phyloP scores from a whole-genome alignment of 768 basidiomycete species.

The Russula foetens region DNA sequence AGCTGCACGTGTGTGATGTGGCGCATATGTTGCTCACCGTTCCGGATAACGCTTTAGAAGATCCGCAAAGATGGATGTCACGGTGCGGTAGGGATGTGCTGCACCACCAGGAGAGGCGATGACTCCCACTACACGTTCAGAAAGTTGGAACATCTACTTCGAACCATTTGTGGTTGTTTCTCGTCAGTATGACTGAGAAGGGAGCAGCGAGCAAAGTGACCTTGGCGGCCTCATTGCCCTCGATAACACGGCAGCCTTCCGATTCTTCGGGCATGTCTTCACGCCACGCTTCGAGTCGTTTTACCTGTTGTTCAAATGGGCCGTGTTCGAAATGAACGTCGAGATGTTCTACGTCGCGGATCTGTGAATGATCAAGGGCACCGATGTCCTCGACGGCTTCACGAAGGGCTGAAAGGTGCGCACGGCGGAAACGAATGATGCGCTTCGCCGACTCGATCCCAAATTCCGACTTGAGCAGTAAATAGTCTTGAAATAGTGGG shows the following conservation, averaged over 20 bases:
- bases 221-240: constrained; percentile 29
- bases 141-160: constrained; percentile 43
- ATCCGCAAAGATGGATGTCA: constrained; percentile 49
- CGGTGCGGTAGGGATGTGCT: constrained; percentile 61
- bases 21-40: constrained; percentile 30
- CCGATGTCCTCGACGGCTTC: constrained; percentile 45
- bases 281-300: constrained; percentile 37
- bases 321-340: constrained; percentile 45
- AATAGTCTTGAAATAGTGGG: constrained; percentile 51
- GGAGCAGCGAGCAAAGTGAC: constrained; percentile 22
- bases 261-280: constrained; percentile 46
- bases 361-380: constrained; percentile 45
- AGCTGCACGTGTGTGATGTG: neutral
- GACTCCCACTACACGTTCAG: constrained; percentile 39
- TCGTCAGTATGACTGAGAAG: neutral
- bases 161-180: neutral
- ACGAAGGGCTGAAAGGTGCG: constrained; percentile 45
- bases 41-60: constrained; percentile 43
- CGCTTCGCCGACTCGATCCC: constrained; percentile 41
- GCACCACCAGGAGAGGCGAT: constrained; percentile 51
- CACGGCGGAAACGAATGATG: constrained; percentile 53
- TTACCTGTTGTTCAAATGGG: constrained; percentile 37
- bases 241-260: constrained; percentile 23
- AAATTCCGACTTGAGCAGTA: constrained; percentile 34
- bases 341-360: constrained; percentile 47